Evolutionary conservation across 2,329 filamentous ascomycete species (phyloP).

Genomic region (Colletotrichum sojae): DNA sequence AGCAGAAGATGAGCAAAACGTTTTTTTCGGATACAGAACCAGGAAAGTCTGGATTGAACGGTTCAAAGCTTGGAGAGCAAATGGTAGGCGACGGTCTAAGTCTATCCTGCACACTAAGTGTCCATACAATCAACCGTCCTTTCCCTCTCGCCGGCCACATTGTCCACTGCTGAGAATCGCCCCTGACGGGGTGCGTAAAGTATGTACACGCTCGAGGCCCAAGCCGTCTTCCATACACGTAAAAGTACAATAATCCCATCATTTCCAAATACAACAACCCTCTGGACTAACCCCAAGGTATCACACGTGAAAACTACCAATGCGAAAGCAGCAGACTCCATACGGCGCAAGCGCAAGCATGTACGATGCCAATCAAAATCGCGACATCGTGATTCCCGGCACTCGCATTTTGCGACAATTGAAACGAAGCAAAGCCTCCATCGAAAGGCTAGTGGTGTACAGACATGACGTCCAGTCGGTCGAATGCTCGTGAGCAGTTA

Average conservation of each 20-base stretch:
- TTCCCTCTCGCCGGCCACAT: conserved; percentile 2
- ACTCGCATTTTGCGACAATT: conserved; percentile 5
- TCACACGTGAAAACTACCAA: conserved; percentile 38
- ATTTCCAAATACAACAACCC: conserved; percentile 40
- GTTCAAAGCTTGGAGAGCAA: conserved; percentile 35
- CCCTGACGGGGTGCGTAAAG: conserved; percentile 9
- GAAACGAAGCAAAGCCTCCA: conserved; percentile 1
- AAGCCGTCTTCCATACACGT: conserved; percentile 40
- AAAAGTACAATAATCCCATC: conserved; percentile 41
- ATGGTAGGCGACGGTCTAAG: conserved; percentile 35
- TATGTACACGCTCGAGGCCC: conserved; percentile 40
- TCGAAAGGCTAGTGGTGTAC: conserved; percentile 63
- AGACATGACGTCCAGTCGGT: conserved; percentile 89
- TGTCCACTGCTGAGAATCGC: conserved; percentile 9
- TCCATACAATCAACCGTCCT: conserved; percentile 10
- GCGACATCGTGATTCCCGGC: not conserved
- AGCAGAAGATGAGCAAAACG: conserved; percentile 62
- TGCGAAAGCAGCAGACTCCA: conserved; percentile 37
- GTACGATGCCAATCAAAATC: not conserved
- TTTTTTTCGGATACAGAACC: conserved; percentile 27
- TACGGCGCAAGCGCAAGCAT: conserved; percentile 20
- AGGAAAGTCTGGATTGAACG: not conserved
- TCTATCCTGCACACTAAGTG: conserved; percentile 35
- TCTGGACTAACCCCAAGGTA: conserved; percentile 38
- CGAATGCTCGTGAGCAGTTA: conserved; percentile 92